Conservation (phyloP, 306 rosid species). For the Castanea crenata region DNA sequence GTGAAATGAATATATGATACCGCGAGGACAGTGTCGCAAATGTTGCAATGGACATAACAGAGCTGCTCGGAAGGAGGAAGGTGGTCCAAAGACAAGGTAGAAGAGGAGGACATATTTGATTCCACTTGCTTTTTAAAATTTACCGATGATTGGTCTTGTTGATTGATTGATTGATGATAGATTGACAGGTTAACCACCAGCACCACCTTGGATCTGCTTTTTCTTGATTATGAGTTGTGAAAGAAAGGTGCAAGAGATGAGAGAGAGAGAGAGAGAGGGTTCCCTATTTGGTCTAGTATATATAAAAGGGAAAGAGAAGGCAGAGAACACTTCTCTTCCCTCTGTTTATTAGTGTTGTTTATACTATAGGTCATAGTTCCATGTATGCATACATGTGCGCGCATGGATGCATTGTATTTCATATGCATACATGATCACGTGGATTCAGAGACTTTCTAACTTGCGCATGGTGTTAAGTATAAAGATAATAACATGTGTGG, state of each 20-base stretch:
- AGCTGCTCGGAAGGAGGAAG: slow-evolving; percentile 90
- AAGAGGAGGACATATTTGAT: slow-evolving; percentile 76
- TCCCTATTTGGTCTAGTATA: slow-evolving; percentile 48
- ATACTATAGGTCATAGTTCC: slow-evolving; percentile 7
- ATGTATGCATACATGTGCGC: slow-evolving; percentile 5
- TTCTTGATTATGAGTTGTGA: slow-evolving; percentile 67
- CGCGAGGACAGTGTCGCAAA: slow-evolving; percentile 96
- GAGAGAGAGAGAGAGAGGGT: slow-evolving; percentile 22
- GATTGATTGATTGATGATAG: slow-evolving; percentile 82
- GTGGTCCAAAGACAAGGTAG: slow-evolving; percentile 81
- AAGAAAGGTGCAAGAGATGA: slow-evolving; percentile 52
- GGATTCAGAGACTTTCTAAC: slow-evolving; percentile 11
- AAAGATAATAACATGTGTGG: slow-evolving; percentile 35
- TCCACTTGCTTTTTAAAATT: slow-evolving; percentile 30
- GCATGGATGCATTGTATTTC: not conserved
- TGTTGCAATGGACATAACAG: slow-evolving; percentile 94
- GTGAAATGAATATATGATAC: slow-evolving; percentile 35
- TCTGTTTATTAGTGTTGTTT: slow-evolving; percentile 33
- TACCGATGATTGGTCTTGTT: slow-evolving; percentile 87
- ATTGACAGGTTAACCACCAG: slow-evolving; percentile 93
- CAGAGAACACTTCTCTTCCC: slow-evolving; percentile 12
- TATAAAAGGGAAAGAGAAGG: slow-evolving; percentile 34
- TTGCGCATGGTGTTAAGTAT: slow-evolving; percentile 22
- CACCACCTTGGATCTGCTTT: slow-evolving; percentile 96
- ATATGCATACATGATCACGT: not conserved